Evolutionary conservation across 192 early-diverging fungal species (phyloP).

Genomic region (Phycomyces nitens): DNA sequence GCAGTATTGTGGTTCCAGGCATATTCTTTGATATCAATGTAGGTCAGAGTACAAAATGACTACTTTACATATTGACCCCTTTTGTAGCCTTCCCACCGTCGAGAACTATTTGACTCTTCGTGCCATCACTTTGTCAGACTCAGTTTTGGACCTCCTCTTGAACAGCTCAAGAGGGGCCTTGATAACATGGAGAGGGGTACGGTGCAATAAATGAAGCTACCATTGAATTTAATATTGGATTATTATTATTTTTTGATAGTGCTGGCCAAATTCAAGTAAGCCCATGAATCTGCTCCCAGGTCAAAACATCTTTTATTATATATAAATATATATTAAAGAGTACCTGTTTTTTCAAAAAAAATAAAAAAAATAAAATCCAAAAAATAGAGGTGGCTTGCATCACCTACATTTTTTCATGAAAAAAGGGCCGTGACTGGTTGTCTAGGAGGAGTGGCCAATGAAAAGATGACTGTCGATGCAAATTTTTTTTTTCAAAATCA

Average conservation of each 20-base stretch:
- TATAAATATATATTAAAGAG: background rate
- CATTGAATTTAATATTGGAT: no score
- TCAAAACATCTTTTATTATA: background rate
- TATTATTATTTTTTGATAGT: no score
- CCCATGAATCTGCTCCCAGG: background rate
- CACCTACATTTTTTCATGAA: background rate
- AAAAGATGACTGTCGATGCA: background rate
- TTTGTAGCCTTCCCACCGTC: slow-evolving; percentile 48
- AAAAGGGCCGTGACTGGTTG: background rate
- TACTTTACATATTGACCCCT: no score
- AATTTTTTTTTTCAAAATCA: background rate
- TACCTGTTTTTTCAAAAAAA: slow-evolving; percentile 7
- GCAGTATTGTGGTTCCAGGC: slow-evolving; percentile 33
- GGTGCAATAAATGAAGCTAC: no score
- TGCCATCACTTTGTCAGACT: slow-evolving; percentile 56
- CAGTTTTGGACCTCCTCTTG: slow-evolving; percentile 52
- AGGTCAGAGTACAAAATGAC: slow-evolving; percentile 15
- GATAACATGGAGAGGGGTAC: slow-evolving; percentile 41
- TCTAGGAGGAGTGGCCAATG: background rate
- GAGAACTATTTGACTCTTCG: slow-evolving; percentile 50
- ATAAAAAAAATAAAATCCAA: background rate
- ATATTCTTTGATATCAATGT: slow-evolving; percentile 59
- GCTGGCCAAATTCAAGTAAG: background rate
- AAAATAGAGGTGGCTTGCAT: no score
- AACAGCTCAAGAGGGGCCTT: slow-evolving; percentile 44